Percentiles rank a stretch among this genome's conserved stretches.
Conservation (phyloP, 2,329 filamentous ascomycete genomes). For the Kalmusia sp. region DNA sequence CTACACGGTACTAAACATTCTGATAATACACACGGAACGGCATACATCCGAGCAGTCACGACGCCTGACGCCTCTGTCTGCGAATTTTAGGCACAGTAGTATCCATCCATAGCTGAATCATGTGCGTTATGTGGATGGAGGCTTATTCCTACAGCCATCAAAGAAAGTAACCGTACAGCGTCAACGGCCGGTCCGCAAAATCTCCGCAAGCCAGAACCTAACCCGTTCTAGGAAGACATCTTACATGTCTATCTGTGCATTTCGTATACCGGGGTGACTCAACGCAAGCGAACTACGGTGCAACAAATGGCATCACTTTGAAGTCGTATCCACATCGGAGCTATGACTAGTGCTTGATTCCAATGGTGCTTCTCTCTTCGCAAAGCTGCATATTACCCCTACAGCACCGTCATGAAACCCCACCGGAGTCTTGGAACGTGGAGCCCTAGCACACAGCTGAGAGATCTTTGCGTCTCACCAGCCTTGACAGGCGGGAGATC, state of each 20-base stretch:
- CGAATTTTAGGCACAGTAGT: not conserved
- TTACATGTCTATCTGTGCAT: not conserved
- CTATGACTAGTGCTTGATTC: not conserved
- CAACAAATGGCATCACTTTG: not conserved
- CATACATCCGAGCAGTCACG: not conserved
- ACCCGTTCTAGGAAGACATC: no score
- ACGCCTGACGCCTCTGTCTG: not conserved
- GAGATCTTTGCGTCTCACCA: constrained; percentile 21
- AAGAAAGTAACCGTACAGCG: not conserved
- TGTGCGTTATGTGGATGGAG: not conserved
- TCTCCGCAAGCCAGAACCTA: not conserved
- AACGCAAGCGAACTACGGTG: not conserved
- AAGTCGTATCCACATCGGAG: constrained; percentile 1
- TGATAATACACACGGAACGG: not conserved
- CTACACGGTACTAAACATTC: not conserved
- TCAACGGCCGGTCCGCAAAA: not conserved
- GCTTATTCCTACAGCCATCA: not conserved
- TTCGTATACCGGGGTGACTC: not conserved
- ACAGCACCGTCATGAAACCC: not conserved
- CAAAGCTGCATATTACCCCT: constrained; percentile 11
- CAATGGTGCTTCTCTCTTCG: constrained; percentile 14
- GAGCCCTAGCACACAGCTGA: constrained; percentile 15
- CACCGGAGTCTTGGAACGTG: constrained; percentile 14
- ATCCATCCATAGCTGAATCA: not conserved
- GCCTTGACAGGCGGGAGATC: constrained; percentile 20